These are phyloP conservation scores for Yamadazyma trypodendri DNA, from an alignment of 1,139 yeast species.

Conservation along the genomic window DNA sequence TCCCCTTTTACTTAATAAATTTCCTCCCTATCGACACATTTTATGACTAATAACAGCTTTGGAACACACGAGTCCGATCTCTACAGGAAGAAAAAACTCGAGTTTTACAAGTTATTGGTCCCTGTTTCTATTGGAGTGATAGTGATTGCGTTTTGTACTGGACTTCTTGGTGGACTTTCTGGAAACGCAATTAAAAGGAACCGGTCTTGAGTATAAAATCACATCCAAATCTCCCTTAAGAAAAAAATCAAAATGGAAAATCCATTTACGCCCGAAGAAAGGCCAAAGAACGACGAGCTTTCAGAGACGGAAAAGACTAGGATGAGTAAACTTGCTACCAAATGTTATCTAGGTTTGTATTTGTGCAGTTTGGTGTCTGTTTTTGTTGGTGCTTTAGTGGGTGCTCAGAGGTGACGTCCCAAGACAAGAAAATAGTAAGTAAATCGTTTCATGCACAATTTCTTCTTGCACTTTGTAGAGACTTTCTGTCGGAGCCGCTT, in stretches of 20 bases:
- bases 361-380: conserved; percentile 2
- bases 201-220: conserved; percentile 2
- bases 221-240: not conserved
- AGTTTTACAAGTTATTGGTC: conserved; percentile 2
- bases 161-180: conserved; percentile 3
- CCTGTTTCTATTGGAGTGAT: conserved; percentile 3
- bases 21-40: no score
- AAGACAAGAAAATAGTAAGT: no score
- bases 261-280: conserved; percentile 3
- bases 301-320: not conserved
- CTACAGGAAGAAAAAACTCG: conserved; percentile 1
- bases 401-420: not conserved
- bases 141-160: conserved; percentile 4
- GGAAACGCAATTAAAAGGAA: conserved; percentile 3
- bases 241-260: conserved; percentile 3
- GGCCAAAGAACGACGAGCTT: conserved; percentile 1
- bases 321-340: conserved; percentile 2
- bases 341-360: conserved; percentile 1
- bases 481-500: no score
- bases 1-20: no score
- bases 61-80: conserved; percentile 1
- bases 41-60: not conserved
- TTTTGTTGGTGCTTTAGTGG: conserved; percentile 4
- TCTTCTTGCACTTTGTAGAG: no score
- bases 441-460: no score